phyloP scores from a whole-genome alignment of 2,329 filamentous ascomycete species.

The Cytospora chrysosperma region DNA sequence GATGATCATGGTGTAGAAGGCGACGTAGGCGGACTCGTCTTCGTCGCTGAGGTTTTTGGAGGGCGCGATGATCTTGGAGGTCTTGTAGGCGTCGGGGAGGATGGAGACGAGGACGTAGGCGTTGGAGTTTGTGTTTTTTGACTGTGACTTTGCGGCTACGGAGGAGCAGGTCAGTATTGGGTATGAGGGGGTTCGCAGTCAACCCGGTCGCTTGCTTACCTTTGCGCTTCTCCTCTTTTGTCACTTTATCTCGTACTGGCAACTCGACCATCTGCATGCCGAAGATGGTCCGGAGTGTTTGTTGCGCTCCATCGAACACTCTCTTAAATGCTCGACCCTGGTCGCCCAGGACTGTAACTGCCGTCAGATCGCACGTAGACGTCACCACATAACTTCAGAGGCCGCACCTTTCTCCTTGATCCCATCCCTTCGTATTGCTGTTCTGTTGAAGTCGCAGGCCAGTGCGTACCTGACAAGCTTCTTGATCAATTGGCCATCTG shows the following conservation, averaged over 20 bases:
- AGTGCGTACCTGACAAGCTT: conserved; percentile 68
- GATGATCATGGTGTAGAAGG: conserved; percentile 77
- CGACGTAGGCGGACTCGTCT: conserved; percentile 77
- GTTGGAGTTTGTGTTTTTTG: conserved; percentile 53
- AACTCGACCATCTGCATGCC: conserved; percentile 93
- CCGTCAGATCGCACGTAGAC: neutral
- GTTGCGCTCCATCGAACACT: conserved; percentile 77
- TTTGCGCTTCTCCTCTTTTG: conserved; percentile 73
- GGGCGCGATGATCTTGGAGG: conserved; percentile 65
- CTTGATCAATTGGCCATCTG: conserved; percentile 56
- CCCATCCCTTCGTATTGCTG: conserved; percentile 59
- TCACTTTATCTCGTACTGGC: conserved; percentile 76
- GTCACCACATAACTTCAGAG: neutral
- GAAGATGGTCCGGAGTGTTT: conserved; percentile 67
- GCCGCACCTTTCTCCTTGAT: conserved; percentile 61
- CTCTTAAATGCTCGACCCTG: conserved; percentile 69
- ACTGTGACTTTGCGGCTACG: conserved; percentile 46
- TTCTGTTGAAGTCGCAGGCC: conserved; percentile 63
- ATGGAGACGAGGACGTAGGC: conserved; percentile 76
- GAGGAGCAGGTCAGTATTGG: conserved; percentile 1
- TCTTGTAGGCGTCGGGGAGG: conserved; percentile 67
- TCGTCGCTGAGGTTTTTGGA: conserved; percentile 63
- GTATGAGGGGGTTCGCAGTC: neutral
- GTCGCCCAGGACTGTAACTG: conserved; percentile 63
- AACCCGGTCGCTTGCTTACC: conserved; percentile 45